Conservation (phyloP, 345 rosid species). For the Acer campestre region DNA sequence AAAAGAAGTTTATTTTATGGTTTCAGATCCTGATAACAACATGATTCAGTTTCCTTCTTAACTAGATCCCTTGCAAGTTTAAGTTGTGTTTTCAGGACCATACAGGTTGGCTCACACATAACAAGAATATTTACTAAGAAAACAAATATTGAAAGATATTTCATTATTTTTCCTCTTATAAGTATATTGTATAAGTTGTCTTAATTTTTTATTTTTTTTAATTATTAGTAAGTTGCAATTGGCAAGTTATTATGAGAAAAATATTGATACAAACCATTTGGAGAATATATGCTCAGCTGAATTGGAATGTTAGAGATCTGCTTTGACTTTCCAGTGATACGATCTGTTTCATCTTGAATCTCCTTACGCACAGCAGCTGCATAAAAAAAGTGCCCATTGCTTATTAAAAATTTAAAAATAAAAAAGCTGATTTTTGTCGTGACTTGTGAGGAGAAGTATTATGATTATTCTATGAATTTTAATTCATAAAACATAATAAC, state of each 20-base stretch:
- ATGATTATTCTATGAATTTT: not conserved
- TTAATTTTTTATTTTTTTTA: not conserved
- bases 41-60: not conserved
- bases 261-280: slow-evolving; percentile 63
- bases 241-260: slow-evolving; percentile 12
- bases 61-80: not conserved
- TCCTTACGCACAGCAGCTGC: slow-evolving; percentile 76
- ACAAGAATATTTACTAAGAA: not conserved
- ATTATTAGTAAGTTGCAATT: slow-evolving; percentile 6
- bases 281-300: slow-evolving; percentile 75
- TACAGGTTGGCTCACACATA: slow-evolving; percentile 5
- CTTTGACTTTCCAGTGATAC: slow-evolving; percentile 71
- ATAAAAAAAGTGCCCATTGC: slow-evolving; percentile 14
- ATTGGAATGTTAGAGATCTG: slow-evolving; percentile 76
- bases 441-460: not conserved
- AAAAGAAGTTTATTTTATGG: not conserved
- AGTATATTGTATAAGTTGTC: not conserved
- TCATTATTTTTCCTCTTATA: not conserved
- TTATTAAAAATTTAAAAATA: not conserved
- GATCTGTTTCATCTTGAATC: slow-evolving; percentile 74
- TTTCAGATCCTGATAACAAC: not conserved
- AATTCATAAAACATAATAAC: not conserved
- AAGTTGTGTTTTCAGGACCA: not conserved
- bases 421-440: not conserved
- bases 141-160: not conserved